Evolutionary conservation across 148 eudicot genomes (phyloP), one percentile per base, ranked within the genome.

Genomic region (Amaranthus palmeri): DNA sequence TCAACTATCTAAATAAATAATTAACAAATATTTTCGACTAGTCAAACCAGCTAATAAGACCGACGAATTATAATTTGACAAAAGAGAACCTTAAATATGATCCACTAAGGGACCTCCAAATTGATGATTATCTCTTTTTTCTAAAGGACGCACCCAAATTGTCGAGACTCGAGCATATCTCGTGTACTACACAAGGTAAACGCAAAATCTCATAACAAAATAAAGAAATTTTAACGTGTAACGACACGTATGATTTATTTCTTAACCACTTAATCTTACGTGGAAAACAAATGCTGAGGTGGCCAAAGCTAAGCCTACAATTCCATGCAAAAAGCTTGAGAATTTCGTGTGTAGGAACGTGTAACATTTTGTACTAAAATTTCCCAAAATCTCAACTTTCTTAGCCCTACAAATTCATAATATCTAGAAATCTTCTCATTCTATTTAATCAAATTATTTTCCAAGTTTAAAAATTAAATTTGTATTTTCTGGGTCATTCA

Each of bases 131-230:
- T 12, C 13, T 54, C 15, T 54, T 4, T 7, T 54, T 18, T 4
- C 8, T 59, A 15, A 17, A 44, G 48, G 10, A 41, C 6, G 49
- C 45, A 61, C 15, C 13, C 65, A 61, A 41, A 6, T 25, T 25
- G 36, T 25, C 36, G 36, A 25, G 43, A n/a, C 18, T 6, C 8
- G 13, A 12, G 17, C 58, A 68, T 5, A 57, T 18, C 73, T 8
- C 73, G 64, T 70, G 73, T 13, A 57, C n/a, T 18, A 58, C 73
- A 70, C 73, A 41, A 15, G 42, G 64, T 1, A 70, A 70, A 57
- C 64, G 54, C 73, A 57, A 12, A 41, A 45, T 64, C 42, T 12
- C 12, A 45, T 10, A 10, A 25, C 45, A 53, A 49, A 11, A 3
- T 8, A 18, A 8, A 8, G 1, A 4, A 25, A 12, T 18, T 15